phyloP scores from a whole-genome alignment of 1,139 yeast genomes.

The Oligophagozyma castellii region DNA sequence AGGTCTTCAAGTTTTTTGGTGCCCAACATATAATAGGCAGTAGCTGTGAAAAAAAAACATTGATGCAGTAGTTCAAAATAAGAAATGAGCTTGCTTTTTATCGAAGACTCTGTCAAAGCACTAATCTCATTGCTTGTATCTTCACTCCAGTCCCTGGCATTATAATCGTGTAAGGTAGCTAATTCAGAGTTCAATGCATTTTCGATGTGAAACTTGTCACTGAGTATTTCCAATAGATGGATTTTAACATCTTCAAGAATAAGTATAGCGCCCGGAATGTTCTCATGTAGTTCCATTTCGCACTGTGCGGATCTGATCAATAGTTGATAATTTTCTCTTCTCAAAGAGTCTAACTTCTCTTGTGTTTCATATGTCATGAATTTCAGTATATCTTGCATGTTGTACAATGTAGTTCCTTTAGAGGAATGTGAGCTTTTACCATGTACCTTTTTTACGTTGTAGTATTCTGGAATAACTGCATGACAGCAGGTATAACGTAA shows the following conservation, averaged over 20 bases:
- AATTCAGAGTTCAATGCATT: not conserved
- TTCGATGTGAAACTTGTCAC: constrained; percentile 7
- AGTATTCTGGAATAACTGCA: constrained; percentile 46
- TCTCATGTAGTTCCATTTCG: constrained; percentile 16
- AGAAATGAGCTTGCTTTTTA: constrained; percentile 17
- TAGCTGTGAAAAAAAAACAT: constrained; percentile 64
- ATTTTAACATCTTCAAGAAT: constrained; percentile 31
- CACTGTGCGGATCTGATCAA: constrained; percentile 48
- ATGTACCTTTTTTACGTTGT: constrained; percentile 3
- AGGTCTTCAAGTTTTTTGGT: constrained; percentile 18
- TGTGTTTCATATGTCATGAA: constrained; percentile 46
- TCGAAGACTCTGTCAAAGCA: no score
- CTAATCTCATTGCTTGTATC: not conserved
- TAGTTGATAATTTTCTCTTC: constrained; percentile 33
- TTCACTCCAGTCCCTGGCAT: not conserved
- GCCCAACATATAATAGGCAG: constrained; percentile 44
- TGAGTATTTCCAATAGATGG: constrained; percentile 22
- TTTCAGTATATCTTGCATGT: constrained; percentile 53
- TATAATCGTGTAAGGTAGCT: not conserved
- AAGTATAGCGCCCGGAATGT: constrained; percentile 38
- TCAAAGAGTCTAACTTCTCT: constrained; percentile 35
- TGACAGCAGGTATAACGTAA: constrained; percentile 76
- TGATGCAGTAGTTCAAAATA: constrained; percentile 51
- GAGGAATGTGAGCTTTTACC: constrained; percentile 3
- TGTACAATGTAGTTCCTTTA: constrained; percentile 25